phyloP scores from a whole-genome alignment of 768 basidiomycete genomes.

The Lactarius trivialis region DNA sequence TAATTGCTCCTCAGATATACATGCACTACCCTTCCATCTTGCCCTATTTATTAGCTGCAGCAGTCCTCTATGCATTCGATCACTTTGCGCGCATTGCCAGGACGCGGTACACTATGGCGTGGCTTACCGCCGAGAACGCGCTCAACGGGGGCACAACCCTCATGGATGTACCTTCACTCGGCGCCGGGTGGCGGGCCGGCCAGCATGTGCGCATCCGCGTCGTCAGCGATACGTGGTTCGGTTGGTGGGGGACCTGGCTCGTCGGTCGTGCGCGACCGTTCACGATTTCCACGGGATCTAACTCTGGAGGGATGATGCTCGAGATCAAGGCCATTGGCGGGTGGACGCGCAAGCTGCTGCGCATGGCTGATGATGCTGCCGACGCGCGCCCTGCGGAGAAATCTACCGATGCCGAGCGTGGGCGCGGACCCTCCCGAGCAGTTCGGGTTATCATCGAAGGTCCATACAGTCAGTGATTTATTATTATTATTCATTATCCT shows the following conservation, averaged over 20 bases:
- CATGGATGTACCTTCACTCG: conserved; percentile 40
- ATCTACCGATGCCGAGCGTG: conserved; percentile 10
- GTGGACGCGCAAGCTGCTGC: conserved; percentile 43
- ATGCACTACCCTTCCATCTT: conserved; percentile 26
- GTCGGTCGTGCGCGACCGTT: conserved; percentile 29
- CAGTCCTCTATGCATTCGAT: conserved; percentile 40
- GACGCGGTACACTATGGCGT: conserved; percentile 40
- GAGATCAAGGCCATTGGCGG: conserved; percentile 45
- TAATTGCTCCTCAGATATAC: conserved; percentile 20
- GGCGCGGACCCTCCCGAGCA: conserved; percentile 10
- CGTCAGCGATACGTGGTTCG: conserved; percentile 35
- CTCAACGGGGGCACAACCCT: conserved; percentile 37
- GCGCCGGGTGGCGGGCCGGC: conserved; percentile 51
- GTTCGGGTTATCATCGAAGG: conserved; percentile 46
- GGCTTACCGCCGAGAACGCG: conserved; percentile 39
- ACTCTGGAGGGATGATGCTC: conserved; percentile 42
- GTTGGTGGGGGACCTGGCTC: conserved; percentile 27
- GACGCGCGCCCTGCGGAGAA: conserved; percentile 27
- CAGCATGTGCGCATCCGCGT: conserved; percentile 53
- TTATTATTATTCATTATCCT: background rate
- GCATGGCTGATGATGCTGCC: conserved; percentile 34
- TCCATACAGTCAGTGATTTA: conserved; percentile 38
- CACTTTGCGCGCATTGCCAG: conserved; percentile 40
- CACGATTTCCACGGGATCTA: conserved; percentile 41
- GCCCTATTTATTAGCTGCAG: conserved; percentile 38